A percentile compares a stretch with the other conserved stretches of the same genome.
Conservation (phyloP, 176 grass and related monocot genomes). For the Oryza nivara region DNA sequence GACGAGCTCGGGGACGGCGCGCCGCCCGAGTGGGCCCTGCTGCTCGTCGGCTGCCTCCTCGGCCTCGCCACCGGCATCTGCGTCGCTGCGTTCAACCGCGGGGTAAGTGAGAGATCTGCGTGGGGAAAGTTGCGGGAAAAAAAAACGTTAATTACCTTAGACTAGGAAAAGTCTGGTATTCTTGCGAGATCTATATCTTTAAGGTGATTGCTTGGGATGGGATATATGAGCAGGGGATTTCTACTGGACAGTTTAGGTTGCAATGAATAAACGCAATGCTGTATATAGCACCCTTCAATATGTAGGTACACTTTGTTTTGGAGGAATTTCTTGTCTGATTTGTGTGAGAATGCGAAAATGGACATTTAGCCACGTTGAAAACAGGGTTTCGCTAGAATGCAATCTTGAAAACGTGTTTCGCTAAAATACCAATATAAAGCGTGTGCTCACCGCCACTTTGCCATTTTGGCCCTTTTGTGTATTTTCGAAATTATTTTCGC, state of each 20-base stretch:
- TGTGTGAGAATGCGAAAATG: background rate
- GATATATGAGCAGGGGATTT: background rate
- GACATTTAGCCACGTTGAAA: no score
- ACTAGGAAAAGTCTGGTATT: background rate
- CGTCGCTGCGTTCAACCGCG: conserved; percentile 91
- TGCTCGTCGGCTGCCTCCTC: conserved; percentile 95
- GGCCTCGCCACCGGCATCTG: conserved; percentile 87
- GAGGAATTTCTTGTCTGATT: conserved; percentile 9
- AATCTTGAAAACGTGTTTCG: no score
- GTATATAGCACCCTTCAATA: background rate
- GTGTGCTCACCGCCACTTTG: no score
- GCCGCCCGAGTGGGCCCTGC: conserved; percentile 95
- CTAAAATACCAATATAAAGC: no score
- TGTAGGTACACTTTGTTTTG: background rate
- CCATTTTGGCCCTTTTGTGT: no score
- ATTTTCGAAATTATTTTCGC: no score
- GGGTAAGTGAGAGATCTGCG: conserved; percentile 60
- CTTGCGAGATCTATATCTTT: conserved; percentile 27
- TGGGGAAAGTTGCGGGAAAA: background rate
- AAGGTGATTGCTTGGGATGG: background rate
- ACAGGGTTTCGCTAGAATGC: no score
- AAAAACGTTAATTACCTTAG: no score
- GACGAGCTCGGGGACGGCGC: conserved; percentile 85
- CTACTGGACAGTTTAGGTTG: background rate
- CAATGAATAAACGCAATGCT: background rate